These are phyloP conservation scores for Phaffia australis DNA, from an alignment of 768 basidiomycete species.

Conservation along the genomic window DNA sequence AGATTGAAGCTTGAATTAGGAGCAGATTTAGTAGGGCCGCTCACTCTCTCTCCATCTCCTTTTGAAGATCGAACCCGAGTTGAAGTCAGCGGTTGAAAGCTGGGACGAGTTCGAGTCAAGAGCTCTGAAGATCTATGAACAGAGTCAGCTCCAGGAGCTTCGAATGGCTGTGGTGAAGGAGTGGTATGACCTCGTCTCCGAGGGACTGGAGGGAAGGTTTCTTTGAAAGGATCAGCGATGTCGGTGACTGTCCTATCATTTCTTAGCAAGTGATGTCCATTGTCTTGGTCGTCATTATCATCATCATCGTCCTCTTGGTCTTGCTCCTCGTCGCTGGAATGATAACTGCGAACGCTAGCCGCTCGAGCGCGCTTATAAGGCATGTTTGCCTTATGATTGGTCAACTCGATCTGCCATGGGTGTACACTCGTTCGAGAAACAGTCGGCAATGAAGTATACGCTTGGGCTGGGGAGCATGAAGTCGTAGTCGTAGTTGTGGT, in stretches of 20 bases:
- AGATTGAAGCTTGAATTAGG: constrained; percentile 21
- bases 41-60: not conserved
- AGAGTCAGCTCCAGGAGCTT: too few species aligned
- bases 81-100: not conserved
- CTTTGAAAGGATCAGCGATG: not conserved
- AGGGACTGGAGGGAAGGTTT: not conserved
- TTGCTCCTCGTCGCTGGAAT: constrained; percentile 12
- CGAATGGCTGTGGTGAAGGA: too few species aligned
- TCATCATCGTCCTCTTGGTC: not conserved
- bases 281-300: not conserved
- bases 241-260: not conserved
- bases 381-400: not conserved
- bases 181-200: too few species aligned
- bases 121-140: not conserved
- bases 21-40: constrained; percentile 12
- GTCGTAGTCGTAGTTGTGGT: constrained; percentile 13
- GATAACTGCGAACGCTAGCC: constrained; percentile 9
- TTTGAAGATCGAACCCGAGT: not conserved
- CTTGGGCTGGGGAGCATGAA: not conserved
- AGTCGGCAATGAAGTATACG: not conserved
- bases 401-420: not conserved
- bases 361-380: not conserved
- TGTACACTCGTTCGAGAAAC: not conserved
- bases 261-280: not conserved
- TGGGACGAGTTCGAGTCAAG: constrained; percentile 4